Evolutionary conservation across 495 filamentous ascomycete species (phyloP), one percentile per base, ranked within the genome.

Genomic region (Daldinia vernicosa): DNA sequence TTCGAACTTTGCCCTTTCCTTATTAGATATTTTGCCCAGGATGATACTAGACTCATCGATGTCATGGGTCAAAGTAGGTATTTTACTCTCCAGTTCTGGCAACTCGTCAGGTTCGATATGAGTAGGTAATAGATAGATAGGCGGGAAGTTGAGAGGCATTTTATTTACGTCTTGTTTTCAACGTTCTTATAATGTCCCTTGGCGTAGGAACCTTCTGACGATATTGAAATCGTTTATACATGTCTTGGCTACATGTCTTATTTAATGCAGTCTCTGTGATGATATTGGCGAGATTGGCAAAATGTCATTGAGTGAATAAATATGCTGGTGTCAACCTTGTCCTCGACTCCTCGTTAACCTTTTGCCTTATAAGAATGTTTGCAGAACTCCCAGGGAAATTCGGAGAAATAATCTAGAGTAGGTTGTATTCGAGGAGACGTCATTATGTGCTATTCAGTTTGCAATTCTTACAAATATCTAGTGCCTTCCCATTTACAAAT

Each of bases 1-100:
- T 80, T 98, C 95, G 63, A 95, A 87, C 11, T 85, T 83, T 1
- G 91, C 93, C 9, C 95, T 87, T 70, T 87, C 86, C 60, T 88
- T 88, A 53, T 88, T 89, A 0, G 79, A 80, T 28, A 97, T 84
- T 59, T 88, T 91, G 0, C 90, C 93, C 22, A 99, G 80, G 4
- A 98, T 76, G 1, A 98, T 63, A 9, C 84, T 83, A 6, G 94
- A 93, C 75, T 97, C 91, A 3, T 82, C 80, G 56, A 90, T 81
- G 74, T 94, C 88, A 59, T 90, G 90, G 0, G 93, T 96, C 47
- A 97, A 76, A 0, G 81, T 77, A 3, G 82, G 80, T 15, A 97
- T 85, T 19, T 86, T 81, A 11, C 89, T 84, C 74, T 95, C 91
- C 14, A 89, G 66, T 32, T 84, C 76, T 54, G 91, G 86, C 17